Evolutionary conservation across 148 eudicot genomes (phyloP).

Genomic region (Chenopodium album): DNA sequence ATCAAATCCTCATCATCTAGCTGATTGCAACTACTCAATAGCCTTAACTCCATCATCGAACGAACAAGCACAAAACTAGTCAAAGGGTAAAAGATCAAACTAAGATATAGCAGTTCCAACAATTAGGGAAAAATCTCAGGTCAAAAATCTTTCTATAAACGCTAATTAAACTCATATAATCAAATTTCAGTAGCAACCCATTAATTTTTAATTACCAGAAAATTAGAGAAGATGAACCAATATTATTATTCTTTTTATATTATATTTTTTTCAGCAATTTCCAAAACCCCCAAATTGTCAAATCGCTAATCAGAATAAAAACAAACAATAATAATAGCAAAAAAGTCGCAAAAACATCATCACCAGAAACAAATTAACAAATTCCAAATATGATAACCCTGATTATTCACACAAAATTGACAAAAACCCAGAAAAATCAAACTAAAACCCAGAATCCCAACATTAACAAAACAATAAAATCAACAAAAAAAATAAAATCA

Average conservation of each 20-base stretch:
- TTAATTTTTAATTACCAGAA: background rate
- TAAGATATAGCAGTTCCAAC: background rate
- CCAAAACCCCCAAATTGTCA: background rate
- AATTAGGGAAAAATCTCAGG: background rate
- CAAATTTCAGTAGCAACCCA: background rate
- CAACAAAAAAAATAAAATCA: background rate
- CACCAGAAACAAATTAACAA: background rate
- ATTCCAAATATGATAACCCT: background rate
- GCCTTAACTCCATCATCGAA: background rate
- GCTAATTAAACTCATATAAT: background rate
- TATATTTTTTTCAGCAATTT: background rate
- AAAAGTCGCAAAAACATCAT: background rate
- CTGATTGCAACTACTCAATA: background rate
- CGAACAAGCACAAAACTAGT: background rate
- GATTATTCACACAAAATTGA: background rate
- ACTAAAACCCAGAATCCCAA: background rate
- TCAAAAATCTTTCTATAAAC: background rate
- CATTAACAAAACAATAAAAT: background rate
- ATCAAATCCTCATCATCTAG: background rate
- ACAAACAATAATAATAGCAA: background rate
- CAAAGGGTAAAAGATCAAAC: constrained; percentile 6
- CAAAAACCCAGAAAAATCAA: background rate
- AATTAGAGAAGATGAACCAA: background rate
- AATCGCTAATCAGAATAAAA: background rate
- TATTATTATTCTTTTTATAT: background rate